phyloP scores from a whole-genome alignment of 306 rosid species.

The Lotus japonicus region DNA sequence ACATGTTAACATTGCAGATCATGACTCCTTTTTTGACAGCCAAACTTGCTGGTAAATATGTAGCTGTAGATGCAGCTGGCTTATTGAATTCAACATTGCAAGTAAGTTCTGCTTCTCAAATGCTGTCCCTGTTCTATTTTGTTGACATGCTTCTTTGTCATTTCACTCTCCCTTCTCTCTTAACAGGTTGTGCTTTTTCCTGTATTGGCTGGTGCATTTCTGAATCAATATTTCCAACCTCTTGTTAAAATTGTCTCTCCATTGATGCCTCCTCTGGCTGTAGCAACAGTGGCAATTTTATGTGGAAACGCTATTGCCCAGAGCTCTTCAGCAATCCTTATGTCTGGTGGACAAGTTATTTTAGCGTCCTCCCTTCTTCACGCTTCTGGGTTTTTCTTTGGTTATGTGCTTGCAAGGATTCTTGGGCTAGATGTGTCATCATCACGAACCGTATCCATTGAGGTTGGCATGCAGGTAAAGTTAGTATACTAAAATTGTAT shows the following conservation, averaged over 20 bases:
- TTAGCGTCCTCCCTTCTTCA: constrained; percentile 62
- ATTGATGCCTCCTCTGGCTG: constrained; percentile 80
- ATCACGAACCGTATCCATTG: constrained; percentile 73
- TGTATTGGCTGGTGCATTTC: constrained; percentile 69
- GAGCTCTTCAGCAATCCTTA: constrained; percentile 67
- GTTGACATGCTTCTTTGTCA: not conserved
- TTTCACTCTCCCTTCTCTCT: not conserved
- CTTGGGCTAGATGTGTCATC: constrained; percentile 58
- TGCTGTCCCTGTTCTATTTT: not conserved
- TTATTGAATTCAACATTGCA: constrained; percentile 65
- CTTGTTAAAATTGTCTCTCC: constrained; percentile 63
- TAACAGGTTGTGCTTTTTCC: constrained; percentile 84
- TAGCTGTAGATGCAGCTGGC: constrained; percentile 73
- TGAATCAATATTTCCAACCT: constrained; percentile 73
- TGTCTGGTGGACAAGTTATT: constrained; percentile 60
- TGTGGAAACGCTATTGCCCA: constrained; percentile 75
- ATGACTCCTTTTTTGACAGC: constrained; percentile 88
- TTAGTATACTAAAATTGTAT: not conserved
- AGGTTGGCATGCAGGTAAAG: constrained; percentile 92
- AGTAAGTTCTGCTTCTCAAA: constrained; percentile 19
- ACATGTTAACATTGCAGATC: constrained; percentile 42
- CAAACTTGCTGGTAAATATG: constrained; percentile 81
- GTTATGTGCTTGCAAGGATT: constrained; percentile 50
- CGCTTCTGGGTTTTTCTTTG: constrained; percentile 71
- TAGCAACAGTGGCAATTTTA: constrained; percentile 68